These are phyloP conservation scores for Millerozyma miso DNA, from an alignment of 805 yeast genomes.

Conservation along the genomic window DNA sequence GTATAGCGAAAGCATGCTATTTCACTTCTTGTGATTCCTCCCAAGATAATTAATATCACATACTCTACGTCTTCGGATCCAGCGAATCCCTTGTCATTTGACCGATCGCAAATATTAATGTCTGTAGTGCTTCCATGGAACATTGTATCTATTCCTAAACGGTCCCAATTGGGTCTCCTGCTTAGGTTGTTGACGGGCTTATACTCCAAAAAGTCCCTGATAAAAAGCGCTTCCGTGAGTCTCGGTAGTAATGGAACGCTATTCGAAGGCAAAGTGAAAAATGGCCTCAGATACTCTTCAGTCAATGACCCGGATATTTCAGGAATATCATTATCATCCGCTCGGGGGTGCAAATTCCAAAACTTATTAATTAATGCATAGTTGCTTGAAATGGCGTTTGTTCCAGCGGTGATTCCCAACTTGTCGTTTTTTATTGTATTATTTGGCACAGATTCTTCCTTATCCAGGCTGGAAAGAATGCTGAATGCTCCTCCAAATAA, in stretches of 20 bases:
- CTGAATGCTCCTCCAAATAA: conserved; percentile 18
- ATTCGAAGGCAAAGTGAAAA: conserved; percentile 75
- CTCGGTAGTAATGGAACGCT: conserved; percentile 70
- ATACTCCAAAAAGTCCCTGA: conserved; percentile 45
- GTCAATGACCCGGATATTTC: conserved; percentile 8
- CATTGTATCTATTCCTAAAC: conserved; percentile 35
- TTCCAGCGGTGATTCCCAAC: conserved; percentile 32
- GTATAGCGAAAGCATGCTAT: conserved; percentile 64
- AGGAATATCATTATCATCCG: conserved; percentile 17
- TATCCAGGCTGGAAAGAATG: conserved; percentile 9
- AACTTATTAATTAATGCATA: conserved; percentile 37
- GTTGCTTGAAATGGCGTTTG: conserved; percentile 25
- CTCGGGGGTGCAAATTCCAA: conserved; percentile 46
- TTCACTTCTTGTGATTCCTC: conserved; percentile 87
- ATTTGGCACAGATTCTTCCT: conserved; percentile 7
- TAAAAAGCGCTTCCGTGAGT: conserved; percentile 63
- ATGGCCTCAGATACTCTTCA: conserved; percentile 42
- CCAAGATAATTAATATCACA: conserved; percentile 57
- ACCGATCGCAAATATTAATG: conserved; percentile 27
- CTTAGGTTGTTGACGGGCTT: conserved; percentile 34
- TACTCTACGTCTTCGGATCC: conserved; percentile 13
- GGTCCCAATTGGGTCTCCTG: conserved; percentile 43
- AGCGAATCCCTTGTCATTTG: conserved; percentile 16
- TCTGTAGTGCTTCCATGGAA: conserved; percentile 39
- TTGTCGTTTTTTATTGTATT: conserved; percentile 14